Evolutionary conservation across 805 yeast genomes (phyloP), one percentile per base, ranked within the genome.

Genomic region (Starmerella sirachaensis): DNA sequence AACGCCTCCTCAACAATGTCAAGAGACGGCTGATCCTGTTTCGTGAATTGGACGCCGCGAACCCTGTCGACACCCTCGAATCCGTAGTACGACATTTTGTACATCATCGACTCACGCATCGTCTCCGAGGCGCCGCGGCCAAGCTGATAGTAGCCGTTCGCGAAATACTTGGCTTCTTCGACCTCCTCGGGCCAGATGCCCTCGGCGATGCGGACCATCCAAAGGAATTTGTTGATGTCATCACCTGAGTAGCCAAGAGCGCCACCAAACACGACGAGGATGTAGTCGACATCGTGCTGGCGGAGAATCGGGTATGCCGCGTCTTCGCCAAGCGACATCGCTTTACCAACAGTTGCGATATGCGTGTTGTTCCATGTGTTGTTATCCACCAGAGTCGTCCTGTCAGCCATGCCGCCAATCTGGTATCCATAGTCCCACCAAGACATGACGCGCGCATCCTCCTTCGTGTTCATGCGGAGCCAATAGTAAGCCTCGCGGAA

Each of bases 391-490:
- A 91, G 69, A 5, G 99, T 91, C 47, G 97, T 88, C 57, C 99
- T 75, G 63, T 91, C 98, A 31, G 98, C 98, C 97, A 91, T 91
- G 46, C 99, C 99, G 52, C 98, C 98, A 54, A 91, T 91, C 66
- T 91, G 99, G 62, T 91, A 91, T 38, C 99, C 99, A 57, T 93
- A 93, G 66, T 93, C 98, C 99, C 99, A 91, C 98, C 99, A 91
- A 9, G 96, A 78, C 79, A 93, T 84, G 44, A 91, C 80, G 60
- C 82, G 86, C 24, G 96, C 81, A 58, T 91, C 97, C 58, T 91
- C 95, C 3, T 81, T 76, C 1, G 98, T 91, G 64, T 91, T 91
- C 94, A 88, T 86, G 56, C 98, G 76, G 52, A 91, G 68, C 98
- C 98, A 91, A 60, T 88, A 91, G 66, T 91, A 91, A 9, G 97